Base-by-base conservation (phyloP, 495 filamentous ascomycete species). In the Hypoxylon cercidicola region DNA sequence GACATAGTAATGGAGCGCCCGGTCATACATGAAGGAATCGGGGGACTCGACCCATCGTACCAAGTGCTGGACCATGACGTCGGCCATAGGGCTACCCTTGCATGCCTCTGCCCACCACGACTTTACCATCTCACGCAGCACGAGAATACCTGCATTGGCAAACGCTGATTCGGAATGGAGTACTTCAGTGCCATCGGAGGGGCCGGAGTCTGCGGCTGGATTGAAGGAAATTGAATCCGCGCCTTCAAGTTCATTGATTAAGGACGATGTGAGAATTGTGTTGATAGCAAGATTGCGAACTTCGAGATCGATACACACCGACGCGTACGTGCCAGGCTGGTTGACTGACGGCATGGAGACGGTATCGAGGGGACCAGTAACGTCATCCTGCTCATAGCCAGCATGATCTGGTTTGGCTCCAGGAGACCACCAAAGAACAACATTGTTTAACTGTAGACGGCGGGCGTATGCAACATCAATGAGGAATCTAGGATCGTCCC, bases 201-300 rank as follows among this genome's bases (percentile, higher is more conserved):
- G 75, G 0, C 83, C 81, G 0, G 87, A 85, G 60, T 88, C 85
- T 12, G 86, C 87, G 15, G 92, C 92, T 16, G 93, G 88, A 66
- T 93, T 93, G 75, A 94, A 88, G 2, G 88, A 85, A 23, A 93
- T 81, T 49, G 90, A 84, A 73, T 95, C 91, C 43, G 87, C 88
- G 1, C 95, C 93, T 71, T 99, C 95, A 12, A 94, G 88, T 58
- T 99, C 95, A 64, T 97, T 98, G 79, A 99, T 92, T n/a, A 99
- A 84, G 0, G 95, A 94, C 0, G 95, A 97, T 0, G 96, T 97
- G 37, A 99, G 83, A 56, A 99, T 94, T 3, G 96, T 98, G 75
- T 99, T 99, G 75, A 99, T 98, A 4, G 93, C 91, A 4, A 99
- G 84, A 69, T 98, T 98, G 3, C 93, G 90, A 48, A 99, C 86